Evolutionary conservation across 176 grass and related monocot species (phyloP).

Genomic region (Aegilops speltoides): DNA sequence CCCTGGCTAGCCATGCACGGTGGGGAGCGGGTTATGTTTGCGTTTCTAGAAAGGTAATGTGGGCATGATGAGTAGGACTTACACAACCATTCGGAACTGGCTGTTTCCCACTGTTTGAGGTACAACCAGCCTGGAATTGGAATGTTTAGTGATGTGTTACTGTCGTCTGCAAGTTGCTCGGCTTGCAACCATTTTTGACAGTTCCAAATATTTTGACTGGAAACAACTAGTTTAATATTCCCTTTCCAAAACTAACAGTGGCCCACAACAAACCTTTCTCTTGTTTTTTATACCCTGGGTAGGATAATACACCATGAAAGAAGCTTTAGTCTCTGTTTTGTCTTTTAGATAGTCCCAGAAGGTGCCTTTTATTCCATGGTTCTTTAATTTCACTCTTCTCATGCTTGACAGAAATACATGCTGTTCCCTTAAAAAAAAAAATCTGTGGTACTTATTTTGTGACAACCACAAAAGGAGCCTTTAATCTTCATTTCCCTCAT

Average conservation of each 20-base stretch:
- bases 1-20: neutral
- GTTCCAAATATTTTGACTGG: neutral
- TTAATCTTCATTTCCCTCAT: neutral
- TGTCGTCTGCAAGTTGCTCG: neutral
- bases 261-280: neutral
- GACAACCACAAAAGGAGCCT: conserved; percentile 15
- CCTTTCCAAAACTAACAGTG: neutral
- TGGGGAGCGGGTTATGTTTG: neutral
- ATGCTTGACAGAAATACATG: conserved; percentile 1
- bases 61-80: neutral
- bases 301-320: conserved; percentile 8
- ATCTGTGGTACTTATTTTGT: conserved; percentile 7
- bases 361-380: neutral
- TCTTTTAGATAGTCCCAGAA: neutral
- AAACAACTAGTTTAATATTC: neutral
- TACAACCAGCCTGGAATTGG: neutral
- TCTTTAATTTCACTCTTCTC: conserved; percentile 11
- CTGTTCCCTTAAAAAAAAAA: neutral
- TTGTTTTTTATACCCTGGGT: conserved; percentile 15
- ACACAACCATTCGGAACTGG: conserved; percentile 2
- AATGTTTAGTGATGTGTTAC: neutral
- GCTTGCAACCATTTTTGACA: neutral
- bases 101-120: neutral
- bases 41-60: neutral
- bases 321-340: neutral